These are phyloP conservation scores for Paraglomus brasilianum DNA, from an alignment of 192 early-diverging fungal genomes.

Conservation along the genomic window DNA sequence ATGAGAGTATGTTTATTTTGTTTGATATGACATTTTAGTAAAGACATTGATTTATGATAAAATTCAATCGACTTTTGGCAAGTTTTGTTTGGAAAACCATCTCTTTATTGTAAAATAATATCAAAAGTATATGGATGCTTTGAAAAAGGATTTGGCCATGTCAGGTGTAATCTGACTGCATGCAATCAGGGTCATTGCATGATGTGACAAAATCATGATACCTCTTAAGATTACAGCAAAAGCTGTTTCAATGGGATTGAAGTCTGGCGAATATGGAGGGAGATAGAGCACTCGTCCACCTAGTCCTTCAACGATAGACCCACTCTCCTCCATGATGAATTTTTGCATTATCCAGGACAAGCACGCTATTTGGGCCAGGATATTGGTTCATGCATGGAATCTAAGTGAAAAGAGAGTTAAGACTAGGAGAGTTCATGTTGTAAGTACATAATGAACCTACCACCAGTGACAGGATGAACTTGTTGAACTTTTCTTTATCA, in stretches of 20 bases:
- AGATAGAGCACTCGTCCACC: not conserved
- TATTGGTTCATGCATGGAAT: slow-evolving; percentile 1
- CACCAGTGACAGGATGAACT: slow-evolving; percentile 4
- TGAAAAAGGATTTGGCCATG: not conserved
- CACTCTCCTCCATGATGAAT: slow-evolving; percentile 11
- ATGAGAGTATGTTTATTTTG: not conserved
- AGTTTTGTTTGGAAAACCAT: no score
- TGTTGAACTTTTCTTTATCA: not conserved
- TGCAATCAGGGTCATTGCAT: not conserved
- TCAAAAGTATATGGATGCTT: not conserved
- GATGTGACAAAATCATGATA: slow-evolving; percentile 5
- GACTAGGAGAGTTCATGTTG: not conserved
- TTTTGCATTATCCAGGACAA: not conserved
- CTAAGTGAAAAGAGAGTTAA: not conserved
- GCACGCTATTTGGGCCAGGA: not conserved
- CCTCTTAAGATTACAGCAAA: slow-evolving; percentile 8
- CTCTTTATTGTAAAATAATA: not conserved
- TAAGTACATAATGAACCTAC: not conserved
- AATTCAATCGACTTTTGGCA: no score
- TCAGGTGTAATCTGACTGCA: slow-evolving; percentile 5
- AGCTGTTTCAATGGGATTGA: slow-evolving; percentile 16
- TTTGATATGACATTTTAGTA: not conserved
- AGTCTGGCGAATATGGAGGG: slow-evolving; percentile 5
- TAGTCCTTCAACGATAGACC: not conserved
- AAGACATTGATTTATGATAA: no score